Base-by-base conservation (phyloP, 2,329 filamentous ascomycete species). In the Penicillium concentricum region DNA sequence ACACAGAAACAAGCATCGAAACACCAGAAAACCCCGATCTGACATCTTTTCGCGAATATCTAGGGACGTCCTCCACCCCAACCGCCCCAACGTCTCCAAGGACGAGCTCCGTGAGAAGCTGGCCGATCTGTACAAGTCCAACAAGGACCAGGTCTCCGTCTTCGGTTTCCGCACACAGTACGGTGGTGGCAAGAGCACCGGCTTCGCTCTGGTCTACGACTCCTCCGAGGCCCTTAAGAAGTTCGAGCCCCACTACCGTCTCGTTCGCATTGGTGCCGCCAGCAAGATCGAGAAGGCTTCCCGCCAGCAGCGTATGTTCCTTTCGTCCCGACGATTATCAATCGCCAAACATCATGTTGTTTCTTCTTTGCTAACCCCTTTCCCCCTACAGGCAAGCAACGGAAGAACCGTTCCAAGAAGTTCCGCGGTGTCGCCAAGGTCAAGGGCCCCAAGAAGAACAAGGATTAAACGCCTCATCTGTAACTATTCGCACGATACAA, bases 391-490 rank as follows among this genome's bases (percentile, higher is more conserved):
- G 93, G 93, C 89, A 99, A 99, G 87, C 94, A 97, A 85, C 90
- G 94, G 85, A 99, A 99, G 91, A 99, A 99, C 91, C 88, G 93
- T 81, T 87, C 90, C 83, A 97, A 99, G 92, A 94, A 93, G 78
- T 89, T 97, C 81, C 90, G 94, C 73, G 94, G 94, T 79, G 96
- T 91, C 74, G 93, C 92, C 76, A 99, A 99, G 91, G 87, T 88
- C 85, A 97, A 97, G 91, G 92, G 92, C 80, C 88, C 88, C 78
- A 94, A 95, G 87, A 96, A 97, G 89, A 91, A 81, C 81, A 84
- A 80, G 82, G 87, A 90, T 86, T 91, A 91, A 83, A 81, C 79
- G 69, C 63, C 62, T 69, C 64, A 57, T 54, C 56, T 51, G 49
- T 51, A 46, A 56, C 50, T 43, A 46, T 34, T 51, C 56, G 38